Evolutionary conservation across 768 basidiomycete species (phyloP).

Genomic region (Asterophora parasitica): DNA sequence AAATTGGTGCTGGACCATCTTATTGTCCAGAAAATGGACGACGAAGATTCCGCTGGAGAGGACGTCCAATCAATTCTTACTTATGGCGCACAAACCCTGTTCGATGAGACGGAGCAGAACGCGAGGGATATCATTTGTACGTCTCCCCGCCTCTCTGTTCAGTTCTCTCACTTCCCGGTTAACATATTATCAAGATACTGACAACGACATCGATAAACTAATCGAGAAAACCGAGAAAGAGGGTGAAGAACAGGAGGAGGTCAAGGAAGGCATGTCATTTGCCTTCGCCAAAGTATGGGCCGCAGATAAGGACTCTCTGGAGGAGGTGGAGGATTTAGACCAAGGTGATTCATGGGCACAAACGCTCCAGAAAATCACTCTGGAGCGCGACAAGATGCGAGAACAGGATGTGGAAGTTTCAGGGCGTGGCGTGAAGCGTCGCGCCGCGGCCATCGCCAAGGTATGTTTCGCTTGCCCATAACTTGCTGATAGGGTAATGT

Average conservation of each 20-base stretch:
- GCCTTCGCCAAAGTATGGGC: conserved; percentile 93
- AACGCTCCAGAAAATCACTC: conserved; percentile 51
- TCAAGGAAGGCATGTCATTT: conserved; percentile 58
- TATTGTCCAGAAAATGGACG: conserved; percentile 95
- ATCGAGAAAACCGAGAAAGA: conserved; percentile 83
- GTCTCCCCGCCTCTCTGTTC: conserved; percentile 21
- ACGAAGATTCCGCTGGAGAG: conserved; percentile 63
- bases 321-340: conserved; percentile 61
- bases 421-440: conserved; percentile 73
- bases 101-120: conserved; percentile 52
- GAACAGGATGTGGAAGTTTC: conserved; percentile 47
- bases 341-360: conserved; percentile 80
- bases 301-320: conserved; percentile 65
- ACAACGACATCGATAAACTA: conserved; percentile 78
- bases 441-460: conserved; percentile 60
- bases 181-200: conserved; percentile 49
- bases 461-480: conserved; percentile 14
- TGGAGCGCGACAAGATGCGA: conserved; percentile 37
- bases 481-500: no score
- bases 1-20: conserved; percentile 92
- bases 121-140: conserved; percentile 68
- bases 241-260: conserved; percentile 46
- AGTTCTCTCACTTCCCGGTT: neutral
- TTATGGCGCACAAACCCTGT: conserved; percentile 83
- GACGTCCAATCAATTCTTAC: conserved; percentile 88